Base-by-base conservation (phyloP, 208 protist species). In the Phytomonas sp. region DNA sequence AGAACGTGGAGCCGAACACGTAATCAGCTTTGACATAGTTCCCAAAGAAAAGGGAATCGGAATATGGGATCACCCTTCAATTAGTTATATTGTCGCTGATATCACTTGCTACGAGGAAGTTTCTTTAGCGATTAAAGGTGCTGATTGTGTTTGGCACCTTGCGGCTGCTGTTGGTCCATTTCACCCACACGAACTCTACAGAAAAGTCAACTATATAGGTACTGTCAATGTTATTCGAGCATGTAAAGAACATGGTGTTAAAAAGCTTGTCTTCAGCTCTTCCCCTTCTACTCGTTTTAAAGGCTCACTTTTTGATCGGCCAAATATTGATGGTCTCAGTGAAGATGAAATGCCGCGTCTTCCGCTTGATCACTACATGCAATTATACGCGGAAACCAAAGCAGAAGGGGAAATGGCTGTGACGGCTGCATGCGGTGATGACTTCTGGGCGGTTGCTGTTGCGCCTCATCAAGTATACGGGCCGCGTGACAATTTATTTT, bases 401-500 rank as follows among this genome's bases (percentile, higher is more conserved):
- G 94, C 93, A 1, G 72, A 89, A 68, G 96, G 87, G 0, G 96
- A 98, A 74, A 85, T 97, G 76, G 93, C 86, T 33, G 80, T 97
- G 62, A 81, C 75, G 2, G 86, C 75, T 30, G 86, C 94, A 2
- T 80, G 82, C 66, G 77, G 73, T 66, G 89, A 96, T 23, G 85
- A 96, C 62, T 85, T 98, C 71, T 87, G 92, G 79, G 80, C 88
- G 7, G 86, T 97, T 56, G 78, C 89, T 12, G 94, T 98, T 6
- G 96, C 96, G 11, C 96, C 96, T 0, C 96, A 98, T 75, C 95
- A 98, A 66, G 94, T 97, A 7, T 98, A 98, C 76, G 97, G 97
- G 0, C 97, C 97, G 5, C 83, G 95, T 14, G 97, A 98, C 76
- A 95, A 92, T 70, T 79, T 98, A 14, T 98, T 98, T 76, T 67